Evolutionary conservation across 1,284 basidiomycete species (phyloP), one percentile per base, ranked within the genome.

Genomic region (Pseudozyma tsukubaensis): DNA sequence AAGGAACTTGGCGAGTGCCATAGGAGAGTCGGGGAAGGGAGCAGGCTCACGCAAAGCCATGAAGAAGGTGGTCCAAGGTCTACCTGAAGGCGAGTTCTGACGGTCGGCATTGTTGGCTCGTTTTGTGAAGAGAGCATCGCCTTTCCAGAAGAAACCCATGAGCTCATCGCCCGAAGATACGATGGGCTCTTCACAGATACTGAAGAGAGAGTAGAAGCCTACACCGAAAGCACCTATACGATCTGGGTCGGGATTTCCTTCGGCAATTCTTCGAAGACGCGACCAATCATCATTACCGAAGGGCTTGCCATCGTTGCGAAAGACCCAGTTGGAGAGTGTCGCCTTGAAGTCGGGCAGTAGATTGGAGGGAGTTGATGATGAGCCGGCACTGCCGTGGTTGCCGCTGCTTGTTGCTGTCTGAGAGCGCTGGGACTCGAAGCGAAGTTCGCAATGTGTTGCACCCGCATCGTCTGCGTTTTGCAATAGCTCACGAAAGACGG

Each of bases 81-180:
- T 65, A 59, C 80, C 79, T 7, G 56, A 59, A 13, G 68, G 62
- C 6, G 81, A 76, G 13, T 42, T 48, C 14, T 81, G 71, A 21
- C 58, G 52, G 12, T 63, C 35, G 8, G 73, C 57, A 47, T 71
- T 72, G 50, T 61, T 76, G 32, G 82, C 81, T 9, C 78, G 72
- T 24, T 76, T 72, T 37, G 78, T 80, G 50, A 64, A 81, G 51
- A 84, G 83, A 13, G 79, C 68, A 37, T 84, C 83, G 36, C 78
- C 81, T 45, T 94, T 95, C 94, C 94, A 99, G 84, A 97, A 93
- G 85, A 99, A 98, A 2, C 92, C 92, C 94, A 97, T 97, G 51
- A 86, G 78, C 50, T 93, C 89, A 53, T 89, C 89, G 82, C 93
- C 94, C 16, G 92, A 94, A 11, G 90, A 91, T 10, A 98, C 95